Evolutionary conservation across 176 grass and related monocot species (phyloP).

Genomic region (Phyllostachys edulis): DNA sequence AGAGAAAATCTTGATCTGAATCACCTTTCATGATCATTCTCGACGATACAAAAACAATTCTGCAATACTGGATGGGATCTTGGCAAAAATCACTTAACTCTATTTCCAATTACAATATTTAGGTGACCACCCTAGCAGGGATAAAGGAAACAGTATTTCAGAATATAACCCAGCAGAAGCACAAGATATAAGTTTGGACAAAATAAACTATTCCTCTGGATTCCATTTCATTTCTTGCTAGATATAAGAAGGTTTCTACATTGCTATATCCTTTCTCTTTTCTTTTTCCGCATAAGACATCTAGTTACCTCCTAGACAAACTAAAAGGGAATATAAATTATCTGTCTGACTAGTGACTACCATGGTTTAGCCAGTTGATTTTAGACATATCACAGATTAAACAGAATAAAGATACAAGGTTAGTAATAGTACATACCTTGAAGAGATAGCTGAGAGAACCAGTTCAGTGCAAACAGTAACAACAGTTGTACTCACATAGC

Average conservation of each 20-base stretch:
- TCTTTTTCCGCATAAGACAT: neutral
- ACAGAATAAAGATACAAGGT: neutral
- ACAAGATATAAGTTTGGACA: neutral
- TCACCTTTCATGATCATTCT: conserved; percentile 31
- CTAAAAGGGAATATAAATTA: neutral
- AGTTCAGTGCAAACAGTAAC: neutral
- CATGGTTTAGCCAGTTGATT: neutral
- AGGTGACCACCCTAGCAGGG: neutral
- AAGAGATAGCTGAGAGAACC: neutral
- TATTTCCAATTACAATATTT: neutral
- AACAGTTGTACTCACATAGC: neutral
- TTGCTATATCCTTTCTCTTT: neutral
- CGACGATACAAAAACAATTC: neutral
- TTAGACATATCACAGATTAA: neutral
- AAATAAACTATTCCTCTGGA: neutral
- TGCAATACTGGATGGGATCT: neutral
- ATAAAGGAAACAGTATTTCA: conserved; percentile 20
- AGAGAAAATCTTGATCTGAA: conserved; percentile 24
- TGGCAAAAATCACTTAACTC: conserved; percentile 13
- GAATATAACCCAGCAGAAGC: neutral
- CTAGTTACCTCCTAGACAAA: neutral
- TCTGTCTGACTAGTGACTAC: neutral
- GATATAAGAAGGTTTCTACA: neutral
- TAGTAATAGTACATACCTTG: conserved; percentile 14
- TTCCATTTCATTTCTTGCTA: neutral